Base-by-base conservation (phyloP, 2,329 filamentous ascomycete species). In the Fusarium lateritium region DNA sequence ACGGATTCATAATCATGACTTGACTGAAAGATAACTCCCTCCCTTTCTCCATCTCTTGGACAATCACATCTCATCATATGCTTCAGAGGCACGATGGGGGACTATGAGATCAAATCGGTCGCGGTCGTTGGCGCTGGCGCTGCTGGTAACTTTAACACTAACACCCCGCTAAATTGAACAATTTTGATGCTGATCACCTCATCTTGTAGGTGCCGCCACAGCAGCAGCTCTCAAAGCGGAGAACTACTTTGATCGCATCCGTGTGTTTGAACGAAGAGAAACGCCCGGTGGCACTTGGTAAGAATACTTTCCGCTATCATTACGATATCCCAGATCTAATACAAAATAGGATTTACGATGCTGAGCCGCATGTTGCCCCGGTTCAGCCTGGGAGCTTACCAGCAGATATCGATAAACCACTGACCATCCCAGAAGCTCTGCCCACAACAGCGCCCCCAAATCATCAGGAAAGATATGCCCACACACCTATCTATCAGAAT, bases 401-500 rank as follows among this genome's bases (percentile, higher is more conserved):
- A 3, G 74, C 78, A 31, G 80, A 83, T 7, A 66, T 81, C 10
- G 86, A 88, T 63, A 80, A 78, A 22, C 82, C 83, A 0, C 47
- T 87, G n/a, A 50, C 73, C 1, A 78, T 85, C 8, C 85, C 85
- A 1, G 47, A 69, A 2, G 70, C 68, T n/a, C 75, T 87, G 1
- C 84, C 85, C 0, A 67, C 66, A 17, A 76, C 76, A 7, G 79
- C 79, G 1, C 56, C 78, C 7, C 84, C 83, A n/a, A 79, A 74
- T 36, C 56, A 73, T 11, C 84, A 84, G 57, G 79, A 86, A 43
- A 75, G 84, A 43, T 88, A 79, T 51, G 67, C 76, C 2, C 73
- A 82, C 55, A 88, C 85, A 2, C 85, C 85, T 0, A 82, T 88
- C 5, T 88, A 88, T 59, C 76, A 81, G 4, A 81, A 80, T 14